Conservation (phyloP, 2,329 filamentous ascomycete genomes). For the Diaporthe sp. region DNA sequence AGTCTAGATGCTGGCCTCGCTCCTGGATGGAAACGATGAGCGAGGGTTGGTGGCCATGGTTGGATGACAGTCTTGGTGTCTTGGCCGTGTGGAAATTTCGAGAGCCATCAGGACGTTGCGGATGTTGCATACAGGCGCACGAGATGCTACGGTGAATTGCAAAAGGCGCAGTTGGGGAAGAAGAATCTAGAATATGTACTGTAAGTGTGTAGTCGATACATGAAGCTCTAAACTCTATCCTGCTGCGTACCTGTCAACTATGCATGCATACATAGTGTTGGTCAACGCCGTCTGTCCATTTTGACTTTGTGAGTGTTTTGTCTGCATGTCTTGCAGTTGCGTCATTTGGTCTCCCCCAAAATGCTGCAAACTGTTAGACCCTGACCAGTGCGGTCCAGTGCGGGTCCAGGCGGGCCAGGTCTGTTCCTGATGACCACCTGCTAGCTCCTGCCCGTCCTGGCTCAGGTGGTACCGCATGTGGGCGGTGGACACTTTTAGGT, state of each 20-base stretch:
- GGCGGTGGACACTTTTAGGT: too few relatives aligned
- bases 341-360: slow-evolving; percentile 4
- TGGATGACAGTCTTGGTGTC: too few relatives aligned
- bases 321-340: not conserved
- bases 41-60: too few relatives aligned
- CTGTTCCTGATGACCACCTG: slow-evolving; percentile 13
- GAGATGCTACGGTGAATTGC: not conserved
- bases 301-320: not conserved
- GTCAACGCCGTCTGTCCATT: too few relatives aligned
- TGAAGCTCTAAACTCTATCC: not conserved
- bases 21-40: too few relatives aligned
- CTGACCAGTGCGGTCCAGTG: too few relatives aligned
- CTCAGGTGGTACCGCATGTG: not conserved
- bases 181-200: not conserved
- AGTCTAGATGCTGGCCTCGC: too few relatives aligned
- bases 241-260: not conserved
- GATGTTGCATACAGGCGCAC: too few relatives aligned
- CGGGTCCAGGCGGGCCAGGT: not conserved
- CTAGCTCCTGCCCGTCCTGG: not conserved
- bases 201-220: not conserved
- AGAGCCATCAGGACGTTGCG: not conserved
- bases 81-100: slow-evolving; percentile 19
- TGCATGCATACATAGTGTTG: not conserved
- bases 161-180: not conserved
- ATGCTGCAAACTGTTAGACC: slow-evolving; percentile 1